Base-by-base conservation (phyloP, 2,329 filamentous ascomycete species). In the Pleurostoma richardsiae region DNA sequence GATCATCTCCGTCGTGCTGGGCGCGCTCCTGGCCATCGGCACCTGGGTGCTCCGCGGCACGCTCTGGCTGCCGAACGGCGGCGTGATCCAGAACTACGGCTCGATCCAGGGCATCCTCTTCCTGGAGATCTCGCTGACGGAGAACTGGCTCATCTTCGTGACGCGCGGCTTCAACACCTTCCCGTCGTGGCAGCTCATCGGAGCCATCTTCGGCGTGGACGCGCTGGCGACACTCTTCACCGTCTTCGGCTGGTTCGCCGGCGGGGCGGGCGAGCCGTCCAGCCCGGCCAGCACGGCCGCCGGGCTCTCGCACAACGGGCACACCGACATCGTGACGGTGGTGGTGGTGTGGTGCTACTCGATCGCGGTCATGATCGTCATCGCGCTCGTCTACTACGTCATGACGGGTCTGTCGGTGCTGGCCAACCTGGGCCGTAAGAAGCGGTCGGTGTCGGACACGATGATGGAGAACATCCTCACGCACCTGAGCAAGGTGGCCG, bases 61-160 rank as follows among this genome's bases (percentile, higher is more conserved):
- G 44, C 69, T 89, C 58, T 88, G 82, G 76, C 67, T 88, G 30
- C 68, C 71, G 49, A 80, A 79, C 65, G 85, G 86, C 62, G 86
- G 86, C 73, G 73, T 90, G 59, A 80, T 90, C 60, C 77, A 88
- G 71, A 84, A 86, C 71, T 88, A 79, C 60, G 85, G 85, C 63
- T 81, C 80, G 58, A 77, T 87, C 54, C 85, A 89, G 71, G 83
- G 85, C 60, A 84, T 89, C 50, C 69, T 89, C 49, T 88, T 88
- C 72, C 77, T 89, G 39, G 75, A 88, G 62, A 83, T 88, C 57
- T 81, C 83, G 6, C 73, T 88, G 39, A 85, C 85, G 11, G 82
- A 88, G 70, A 88, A 88, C 64, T 88, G 85, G 85, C 74, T 88
- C 48, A 89, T 88, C 62, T 88, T 89, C 66, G 85, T 88, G 60